Base-by-base conservation (phyloP, 2,329 filamentous ascomycete species). In the Truncatella angustata region DNA sequence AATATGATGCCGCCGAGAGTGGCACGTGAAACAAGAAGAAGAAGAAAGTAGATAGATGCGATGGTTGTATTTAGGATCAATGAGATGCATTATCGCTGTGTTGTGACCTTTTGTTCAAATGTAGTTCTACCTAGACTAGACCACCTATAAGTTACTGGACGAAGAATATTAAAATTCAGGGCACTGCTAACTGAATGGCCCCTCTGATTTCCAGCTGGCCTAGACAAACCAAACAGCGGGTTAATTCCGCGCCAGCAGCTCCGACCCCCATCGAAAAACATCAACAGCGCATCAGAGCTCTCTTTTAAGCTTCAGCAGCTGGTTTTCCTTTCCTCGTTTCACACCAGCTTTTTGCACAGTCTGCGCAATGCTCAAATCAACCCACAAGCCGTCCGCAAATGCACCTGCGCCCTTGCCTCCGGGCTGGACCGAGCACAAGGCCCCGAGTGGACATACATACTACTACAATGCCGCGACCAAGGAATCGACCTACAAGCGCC, bases 391-490 rank as follows among this genome's bases (percentile, higher is more conserved):
- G 20, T 78, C 80, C 9, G 61, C 72, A 43, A 66, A 69, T 51
- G 54, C 72, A 16, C 66, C 73, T 34, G 76, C 82, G 42, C 83
- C 88, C 32, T 76, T 97, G 1, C 87, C 86, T 24, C 78, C 86
- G 39, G 91, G 90, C 57, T 97, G 92, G 92, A 90, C 88, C n/a
- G 90, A 96, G 70, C 91, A 97, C 73, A 92, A 86, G 71, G 91
- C 92, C 49, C 92, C 91, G 5, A 87, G 87, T 47, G 91, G 91
- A 4, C 91, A 96, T 69, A 79, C 80, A 24, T 97, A 96, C 73
- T 97, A 92, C 71, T 94, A 95, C 74, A 87, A 96, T 72, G 77
- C 85, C 42, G 76, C 81, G 51, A 93, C 90, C 1, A 91, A 94
- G 63, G 82, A 90, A 63, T 96, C 92, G 1, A 96, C 92, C 39